Evolutionary conservation across 106 monocot species (phyloP), one percentile per base, ranked within the genome.

Genomic region (Acanthochlamys bracteata): DNA sequence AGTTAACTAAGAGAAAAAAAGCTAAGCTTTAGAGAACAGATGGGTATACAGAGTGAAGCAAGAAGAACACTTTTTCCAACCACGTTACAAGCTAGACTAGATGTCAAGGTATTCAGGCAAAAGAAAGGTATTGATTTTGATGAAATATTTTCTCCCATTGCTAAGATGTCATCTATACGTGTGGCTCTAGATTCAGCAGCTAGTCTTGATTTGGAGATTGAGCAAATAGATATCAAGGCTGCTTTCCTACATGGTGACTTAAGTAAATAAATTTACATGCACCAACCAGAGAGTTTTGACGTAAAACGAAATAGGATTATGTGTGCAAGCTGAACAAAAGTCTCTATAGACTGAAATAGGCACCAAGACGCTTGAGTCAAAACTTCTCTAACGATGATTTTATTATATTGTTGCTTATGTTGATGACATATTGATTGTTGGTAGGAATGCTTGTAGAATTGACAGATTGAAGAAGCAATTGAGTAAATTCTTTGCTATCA

Each of bases 91-190:
- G 8, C 52, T 53, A 15, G 52, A 53, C 20, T 53, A 8, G 52
- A 3, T 15, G 52, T 53, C 10, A 17, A 56, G 23, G 19, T 4
- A n/a, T 56, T 56, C 19, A 20, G 19, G 12, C 56, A 56, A 23
- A 56, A 56, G 56, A 56, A 56, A 20, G 56, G 56, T 14, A 56
- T 56, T 56, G 56, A 20, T 23, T 56, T 56, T 20, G 19, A 56
- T 17, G 56, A 56, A 10, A 20, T 20, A 17, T 56, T 56, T 23
- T 56, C 52, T 53, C 52, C 52, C 20, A 8, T 53, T 53, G 52
- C 8, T 17, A 53, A 53, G 20, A 17, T 53, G 52, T 17, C 15
- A 17, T 53, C 2, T 20, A 53, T 53, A 17, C 19, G 19, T 10
- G 56, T 56, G 12, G 56, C 7, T 56, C 2, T 56, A 2, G 19